phyloP scores from a whole-genome alignment of 257 asterid genomes.

The Solanum virginianum region DNA sequence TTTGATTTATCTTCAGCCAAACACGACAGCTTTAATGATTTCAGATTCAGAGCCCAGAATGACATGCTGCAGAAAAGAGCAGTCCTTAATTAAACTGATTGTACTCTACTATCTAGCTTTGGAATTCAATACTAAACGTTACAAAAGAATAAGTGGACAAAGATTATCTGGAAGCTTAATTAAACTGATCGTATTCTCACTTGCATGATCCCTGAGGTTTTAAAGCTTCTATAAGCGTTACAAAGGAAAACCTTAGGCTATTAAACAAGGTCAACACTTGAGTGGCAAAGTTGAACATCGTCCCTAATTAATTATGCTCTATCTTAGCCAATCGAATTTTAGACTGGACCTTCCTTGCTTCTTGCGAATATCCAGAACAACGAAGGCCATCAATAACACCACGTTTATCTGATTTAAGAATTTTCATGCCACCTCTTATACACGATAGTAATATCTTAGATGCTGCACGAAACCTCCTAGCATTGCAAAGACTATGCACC shows the following conservation, averaged over 20 bases:
- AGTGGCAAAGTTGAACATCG: not conserved
- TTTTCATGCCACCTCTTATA: conserved; percentile 34
- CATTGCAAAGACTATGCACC: conserved; percentile 66
- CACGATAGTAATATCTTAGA: conserved; percentile 54
- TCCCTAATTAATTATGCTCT: conserved; percentile 6
- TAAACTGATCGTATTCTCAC: not conserved
- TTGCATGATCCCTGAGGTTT: not conserved
- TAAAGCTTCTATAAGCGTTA: not conserved
- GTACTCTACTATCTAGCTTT: not conserved
- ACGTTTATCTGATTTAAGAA: conserved; percentile 40
- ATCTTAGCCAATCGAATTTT: conserved; percentile 37
- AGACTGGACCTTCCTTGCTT: conserved; percentile 25
- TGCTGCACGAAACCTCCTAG: conserved; percentile 46
- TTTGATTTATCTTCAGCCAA: not conserved
- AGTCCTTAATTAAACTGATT: not conserved
- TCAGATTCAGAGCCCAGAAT: not conserved
- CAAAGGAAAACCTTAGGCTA: not conserved
- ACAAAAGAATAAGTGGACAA: not conserved
- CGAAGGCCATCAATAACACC: conserved; percentile 50
- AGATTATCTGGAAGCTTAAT: not conserved
- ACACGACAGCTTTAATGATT: not conserved
- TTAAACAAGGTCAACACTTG: not conserved
- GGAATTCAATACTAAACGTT: not conserved
- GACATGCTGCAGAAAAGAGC: not conserved
- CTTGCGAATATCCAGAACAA: conserved; percentile 16